These are phyloP conservation scores for Pseudofabraea citricarpa DNA, from an alignment of 2,329 filamentous ascomycete species.

Conservation along the genomic window DNA sequence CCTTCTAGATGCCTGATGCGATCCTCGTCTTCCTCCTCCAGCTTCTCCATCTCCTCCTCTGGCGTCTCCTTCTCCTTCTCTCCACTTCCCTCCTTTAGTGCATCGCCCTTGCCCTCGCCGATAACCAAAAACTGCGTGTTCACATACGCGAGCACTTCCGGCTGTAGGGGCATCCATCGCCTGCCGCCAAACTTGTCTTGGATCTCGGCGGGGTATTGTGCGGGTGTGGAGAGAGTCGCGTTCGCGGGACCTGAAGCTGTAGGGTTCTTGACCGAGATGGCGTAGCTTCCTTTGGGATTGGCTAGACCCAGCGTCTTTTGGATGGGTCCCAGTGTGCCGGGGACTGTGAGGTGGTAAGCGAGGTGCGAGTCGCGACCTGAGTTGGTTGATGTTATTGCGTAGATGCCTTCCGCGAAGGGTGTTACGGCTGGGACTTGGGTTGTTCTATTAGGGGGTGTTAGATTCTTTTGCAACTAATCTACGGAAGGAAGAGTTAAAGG, in stretches of 20 bases:
- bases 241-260: conserved; percentile 60
- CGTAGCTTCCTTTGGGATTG: conserved; percentile 68
- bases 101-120: conserved; percentile 56
- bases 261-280: conserved; percentile 78
- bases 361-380: conserved; percentile 71
- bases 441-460: conserved; percentile 36
- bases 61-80: conserved; percentile 60
- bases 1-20: conserved; percentile 34
- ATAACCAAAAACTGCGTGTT: conserved; percentile 77
- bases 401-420: conserved; percentile 80
- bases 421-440: conserved; percentile 60
- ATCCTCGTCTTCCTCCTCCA: conserved; percentile 66
- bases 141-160: conserved; percentile 68
- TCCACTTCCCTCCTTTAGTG: conserved; percentile 46
- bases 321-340: conserved; percentile 64
- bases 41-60: conserved; percentile 65
- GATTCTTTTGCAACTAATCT: not conserved
- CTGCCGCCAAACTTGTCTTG: conserved; percentile 66
- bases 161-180: conserved; percentile 70
- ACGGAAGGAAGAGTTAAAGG: too few species aligned
- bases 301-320: conserved; percentile 73
- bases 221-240: conserved; percentile 55
- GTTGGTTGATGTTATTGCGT: conserved; percentile 72
- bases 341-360: conserved; percentile 74
- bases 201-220: conserved; percentile 69